phyloP scores from a whole-genome alignment of 371 early-diverging fungal species.

The Rhizopus arrhizus region DNA sequence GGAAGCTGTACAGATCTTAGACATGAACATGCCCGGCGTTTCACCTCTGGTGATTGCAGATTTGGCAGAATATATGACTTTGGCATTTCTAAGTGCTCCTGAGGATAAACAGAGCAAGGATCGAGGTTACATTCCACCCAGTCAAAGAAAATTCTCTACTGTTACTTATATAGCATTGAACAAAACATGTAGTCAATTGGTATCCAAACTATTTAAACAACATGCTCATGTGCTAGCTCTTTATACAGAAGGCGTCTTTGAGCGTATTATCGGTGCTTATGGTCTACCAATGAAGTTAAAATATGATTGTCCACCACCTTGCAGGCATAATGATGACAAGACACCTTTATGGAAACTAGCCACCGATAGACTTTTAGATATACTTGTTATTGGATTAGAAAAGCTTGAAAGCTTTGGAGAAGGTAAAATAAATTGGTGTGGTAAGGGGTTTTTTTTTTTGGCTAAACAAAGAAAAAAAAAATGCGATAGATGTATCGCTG shows the following conservation, averaged over 20 bases:
- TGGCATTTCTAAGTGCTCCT: slow-evolving; percentile 52
- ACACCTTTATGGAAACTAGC: slow-evolving; percentile 79
- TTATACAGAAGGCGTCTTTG: slow-evolving; percentile 73
- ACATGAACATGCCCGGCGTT: slow-evolving; percentile 45
- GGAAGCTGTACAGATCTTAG: slow-evolving; percentile 47
- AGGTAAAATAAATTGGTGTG: slow-evolving; percentile 37
- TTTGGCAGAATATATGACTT: slow-evolving; percentile 55
- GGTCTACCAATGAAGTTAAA: slow-evolving; percentile 76
- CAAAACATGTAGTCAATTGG: slow-evolving; percentile 62
- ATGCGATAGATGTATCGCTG: slow-evolving; percentile 47
- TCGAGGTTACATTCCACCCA: slow-evolving; percentile 35
- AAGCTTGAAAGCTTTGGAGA: slow-evolving; percentile 58
- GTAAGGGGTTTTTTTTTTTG: neutral
- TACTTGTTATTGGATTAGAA: slow-evolving; percentile 64
- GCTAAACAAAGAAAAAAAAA: neutral
- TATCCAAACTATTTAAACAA: slow-evolving; percentile 60
- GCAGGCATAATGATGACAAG: slow-evolving; percentile 68
- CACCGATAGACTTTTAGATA: slow-evolving; percentile 66
- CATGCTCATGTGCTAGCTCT: slow-evolving; percentile 54
- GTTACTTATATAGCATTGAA: slow-evolving; percentile 77
- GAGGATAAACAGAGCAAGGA: slow-evolving; percentile 24
- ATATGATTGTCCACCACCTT: slow-evolving; percentile 77
- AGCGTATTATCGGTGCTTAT: slow-evolving; percentile 62
- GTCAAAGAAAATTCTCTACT: slow-evolving; percentile 48
- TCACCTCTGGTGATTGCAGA: slow-evolving; percentile 51